phyloP scores from a whole-genome alignment of 495 filamentous ascomycete genomes.

The Coniosporium apollinis region DNA sequence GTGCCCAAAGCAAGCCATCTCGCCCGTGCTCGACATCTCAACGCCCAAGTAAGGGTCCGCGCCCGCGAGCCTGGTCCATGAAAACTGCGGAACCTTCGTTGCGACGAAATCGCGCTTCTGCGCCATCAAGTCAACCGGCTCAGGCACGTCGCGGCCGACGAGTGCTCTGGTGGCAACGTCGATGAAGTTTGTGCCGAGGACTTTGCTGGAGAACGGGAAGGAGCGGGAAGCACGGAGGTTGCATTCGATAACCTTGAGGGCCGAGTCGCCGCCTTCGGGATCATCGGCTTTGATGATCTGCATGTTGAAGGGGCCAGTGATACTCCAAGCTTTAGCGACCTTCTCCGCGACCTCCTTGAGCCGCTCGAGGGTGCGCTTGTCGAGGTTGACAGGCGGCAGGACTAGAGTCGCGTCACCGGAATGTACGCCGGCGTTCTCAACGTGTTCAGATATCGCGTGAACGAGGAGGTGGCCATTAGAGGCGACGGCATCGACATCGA shows the following conservation, averaged over 20 bases:
- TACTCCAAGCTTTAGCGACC: constrained; percentile 91
- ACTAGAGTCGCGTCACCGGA: constrained; percentile 87
- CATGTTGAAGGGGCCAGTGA: constrained; percentile 98
- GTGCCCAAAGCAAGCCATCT: constrained; percentile 97
- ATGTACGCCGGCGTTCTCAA: constrained; percentile 93
- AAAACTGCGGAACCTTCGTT: constrained; percentile 97
- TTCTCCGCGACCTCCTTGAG: constrained; percentile 91
- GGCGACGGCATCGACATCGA: constrained; percentile 93
- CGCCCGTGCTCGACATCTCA: constrained; percentile 92
- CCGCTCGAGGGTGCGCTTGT: constrained; percentile 57
- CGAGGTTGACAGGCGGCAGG: constrained; percentile 69
- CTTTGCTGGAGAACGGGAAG: constrained; percentile 96
- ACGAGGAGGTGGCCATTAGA: constrained; percentile 72
- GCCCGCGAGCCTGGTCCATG: constrained; percentile 95
- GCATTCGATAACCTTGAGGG: constrained; percentile 94
- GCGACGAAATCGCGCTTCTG: constrained; percentile 79
- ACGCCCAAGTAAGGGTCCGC: constrained; percentile 96
- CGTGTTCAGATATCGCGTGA: constrained; percentile 90
- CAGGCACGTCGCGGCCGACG: constrained; percentile 69
- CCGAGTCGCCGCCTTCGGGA: constrained; percentile 46
- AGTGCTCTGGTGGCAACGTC: constrained; percentile 91
- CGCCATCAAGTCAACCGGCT: constrained; percentile 76
- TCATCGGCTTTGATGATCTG: constrained; percentile 90
- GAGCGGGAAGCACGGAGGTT: constrained; percentile 95
- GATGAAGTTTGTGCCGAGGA: constrained; percentile 92